A percentile compares a stretch with the other conserved stretches of the same genome.
These are phyloP conservation scores for Elsinoe perseae DNA, from an alignment of 2,329 filamentous ascomycete genomes.

Conservation along the genomic window DNA sequence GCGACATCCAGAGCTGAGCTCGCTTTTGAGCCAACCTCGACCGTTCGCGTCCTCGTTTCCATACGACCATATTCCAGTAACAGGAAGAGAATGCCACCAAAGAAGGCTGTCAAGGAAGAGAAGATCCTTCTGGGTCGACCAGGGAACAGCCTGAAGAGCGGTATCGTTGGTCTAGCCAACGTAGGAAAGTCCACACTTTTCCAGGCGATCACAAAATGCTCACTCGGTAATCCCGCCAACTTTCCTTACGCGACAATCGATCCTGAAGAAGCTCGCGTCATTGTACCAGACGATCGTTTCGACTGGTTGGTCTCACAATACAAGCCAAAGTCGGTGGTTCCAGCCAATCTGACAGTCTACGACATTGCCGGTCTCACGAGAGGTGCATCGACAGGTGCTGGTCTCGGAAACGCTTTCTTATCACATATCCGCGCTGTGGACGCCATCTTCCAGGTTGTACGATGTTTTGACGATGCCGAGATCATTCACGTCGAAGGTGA, in stretches of 20 bases:
- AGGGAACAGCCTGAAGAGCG: slow-evolving; percentile 97
- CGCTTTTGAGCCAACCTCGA: slow-evolving; percentile 1
- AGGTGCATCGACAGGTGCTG: slow-evolving; percentile 92
- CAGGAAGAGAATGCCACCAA: slow-evolving; percentile 82
- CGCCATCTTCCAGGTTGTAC: slow-evolving; percentile 35
- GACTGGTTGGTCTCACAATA: slow-evolving; percentile 96
- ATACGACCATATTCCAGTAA: slow-evolving; percentile 49
- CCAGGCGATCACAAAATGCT: slow-evolving; percentile 98
- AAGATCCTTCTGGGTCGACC: slow-evolving; percentile 94
- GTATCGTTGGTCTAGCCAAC: slow-evolving; percentile 96
- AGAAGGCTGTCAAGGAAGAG: slow-evolving; percentile 86
- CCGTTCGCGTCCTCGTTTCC: background rate
- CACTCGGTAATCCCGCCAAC: slow-evolving; percentile 96
- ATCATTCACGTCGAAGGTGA: slow-evolving; percentile 99
- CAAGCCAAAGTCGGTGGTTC: slow-evolving; percentile 95
- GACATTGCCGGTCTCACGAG: slow-evolving; percentile 96
- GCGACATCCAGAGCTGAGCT: slow-evolving; percentile 1
- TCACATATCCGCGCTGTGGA: slow-evolving; percentile 83
- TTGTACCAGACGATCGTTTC: slow-evolving; percentile 92
- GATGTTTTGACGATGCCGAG: slow-evolving; percentile 81
- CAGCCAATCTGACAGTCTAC: slow-evolving; percentile 95
- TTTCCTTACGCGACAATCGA: slow-evolving; percentile 99
- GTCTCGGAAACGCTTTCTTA: slow-evolving; percentile 95
- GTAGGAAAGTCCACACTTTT: slow-evolving; percentile 99
- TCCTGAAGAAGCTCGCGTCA: slow-evolving; percentile 93